Conservation (phyloP, 116 monocot species). For the Iris pallida region DNA sequence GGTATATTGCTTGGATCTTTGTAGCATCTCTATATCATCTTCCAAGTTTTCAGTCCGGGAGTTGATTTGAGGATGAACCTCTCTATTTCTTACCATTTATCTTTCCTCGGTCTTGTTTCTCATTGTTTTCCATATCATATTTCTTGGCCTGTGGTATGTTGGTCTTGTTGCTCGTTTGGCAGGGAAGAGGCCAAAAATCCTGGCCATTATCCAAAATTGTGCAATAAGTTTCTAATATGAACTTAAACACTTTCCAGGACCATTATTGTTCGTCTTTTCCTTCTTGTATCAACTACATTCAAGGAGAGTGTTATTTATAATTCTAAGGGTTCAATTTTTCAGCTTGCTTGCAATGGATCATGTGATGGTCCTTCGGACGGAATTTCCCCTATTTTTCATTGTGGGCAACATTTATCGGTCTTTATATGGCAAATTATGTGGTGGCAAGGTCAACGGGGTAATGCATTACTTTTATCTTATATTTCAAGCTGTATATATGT, state of each 20-base stretch:
- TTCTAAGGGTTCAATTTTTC: slow-evolving; percentile 43
- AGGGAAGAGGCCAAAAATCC: slow-evolving; percentile 80
- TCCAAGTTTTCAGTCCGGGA: slow-evolving; percentile 99
- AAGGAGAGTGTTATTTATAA: slow-evolving; percentile 5
- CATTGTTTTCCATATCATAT: slow-evolving; percentile 80
- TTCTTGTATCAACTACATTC: slow-evolving; percentile 1
- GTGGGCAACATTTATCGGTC: slow-evolving; percentile 98
- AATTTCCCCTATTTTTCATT: slow-evolving; percentile 93
- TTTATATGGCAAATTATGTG: slow-evolving; percentile 97
- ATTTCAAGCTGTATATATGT: not conserved
- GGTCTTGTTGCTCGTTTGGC: slow-evolving; percentile 93
- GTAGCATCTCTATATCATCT: slow-evolving; percentile 92
- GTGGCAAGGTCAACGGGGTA: slow-evolving; percentile 93
- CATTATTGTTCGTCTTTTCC: slow-evolving; percentile 69
- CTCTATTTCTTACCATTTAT: slow-evolving; percentile 80
- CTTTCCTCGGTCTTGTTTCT: slow-evolving; percentile 82
- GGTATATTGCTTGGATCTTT: slow-evolving; percentile 98
- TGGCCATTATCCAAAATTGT: slow-evolving; percentile 89
- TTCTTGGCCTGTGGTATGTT: slow-evolving; percentile 96
- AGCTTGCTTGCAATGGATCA: slow-evolving; percentile 86
- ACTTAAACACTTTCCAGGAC: slow-evolving; percentile 5
- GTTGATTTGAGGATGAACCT: slow-evolving; percentile 97
- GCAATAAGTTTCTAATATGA: slow-evolving; percentile 45
- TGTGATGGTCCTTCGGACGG: slow-evolving; percentile 66
- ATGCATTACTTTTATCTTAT: slow-evolving; percentile 27